Conservation (phyloP, 176 grass and related monocot genomes). For the Elymus sibiricus region DNA sequence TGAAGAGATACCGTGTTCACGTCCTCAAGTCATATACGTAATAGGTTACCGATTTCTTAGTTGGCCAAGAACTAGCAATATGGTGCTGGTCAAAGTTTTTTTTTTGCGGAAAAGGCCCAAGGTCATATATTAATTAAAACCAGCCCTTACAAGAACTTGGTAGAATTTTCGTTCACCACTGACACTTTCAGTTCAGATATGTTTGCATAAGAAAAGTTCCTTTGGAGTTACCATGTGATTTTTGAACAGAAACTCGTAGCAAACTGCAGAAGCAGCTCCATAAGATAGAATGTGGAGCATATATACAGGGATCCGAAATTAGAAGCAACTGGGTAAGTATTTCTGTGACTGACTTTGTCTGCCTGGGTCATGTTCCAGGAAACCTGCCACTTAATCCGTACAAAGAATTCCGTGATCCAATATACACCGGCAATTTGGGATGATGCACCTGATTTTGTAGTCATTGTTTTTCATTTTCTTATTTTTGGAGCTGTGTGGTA, state of each 20-base stretch:
- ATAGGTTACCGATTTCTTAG: background rate
- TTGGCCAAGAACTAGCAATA: background rate
- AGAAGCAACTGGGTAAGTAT: background rate
- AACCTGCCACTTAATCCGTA: background rate
- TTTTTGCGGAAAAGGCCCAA: no score
- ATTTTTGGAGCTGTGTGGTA: background rate
- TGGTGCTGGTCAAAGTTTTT: background rate
- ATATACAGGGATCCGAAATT: background rate
- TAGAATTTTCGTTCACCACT: background rate
- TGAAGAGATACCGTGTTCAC: slow-evolving; percentile 19
- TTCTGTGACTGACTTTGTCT: background rate
- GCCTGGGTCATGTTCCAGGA: background rate
- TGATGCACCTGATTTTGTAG: background rate
- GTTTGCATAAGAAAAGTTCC: background rate
- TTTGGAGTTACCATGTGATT: background rate
- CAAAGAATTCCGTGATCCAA: background rate
- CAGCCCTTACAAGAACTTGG: no score
- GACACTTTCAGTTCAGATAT: background rate
- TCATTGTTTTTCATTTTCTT: background rate
- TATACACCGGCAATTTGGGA: background rate
- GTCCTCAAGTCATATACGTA: background rate
- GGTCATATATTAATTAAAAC: no score
- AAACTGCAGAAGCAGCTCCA: background rate
- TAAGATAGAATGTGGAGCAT: background rate
- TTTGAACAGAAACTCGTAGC: background rate